A percentile compares a stretch with the other conserved stretches of the same genome.
phyloP scores from a whole-genome alignment of 108 stramenopile species.

The Nannochloropsis salina region DNA sequence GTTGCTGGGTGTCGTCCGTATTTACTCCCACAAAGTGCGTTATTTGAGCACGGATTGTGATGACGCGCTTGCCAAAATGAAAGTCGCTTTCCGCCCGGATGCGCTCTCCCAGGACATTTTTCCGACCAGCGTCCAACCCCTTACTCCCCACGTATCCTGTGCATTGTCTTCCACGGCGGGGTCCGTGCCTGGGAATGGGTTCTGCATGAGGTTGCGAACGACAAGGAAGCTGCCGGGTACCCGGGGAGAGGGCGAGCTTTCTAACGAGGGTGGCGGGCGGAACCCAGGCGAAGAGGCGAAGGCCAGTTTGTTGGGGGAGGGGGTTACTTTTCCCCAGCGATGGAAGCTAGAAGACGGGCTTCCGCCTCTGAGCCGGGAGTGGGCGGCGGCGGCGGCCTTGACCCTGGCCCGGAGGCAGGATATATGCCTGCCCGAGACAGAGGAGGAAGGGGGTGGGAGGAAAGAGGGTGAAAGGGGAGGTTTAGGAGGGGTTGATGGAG shows the following conservation, averaged over 20 bases:
- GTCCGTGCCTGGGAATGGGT: background rate
- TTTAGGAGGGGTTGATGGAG: background rate
- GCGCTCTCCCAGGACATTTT: background rate
- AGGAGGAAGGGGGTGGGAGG: background rate
- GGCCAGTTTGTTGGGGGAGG: background rate
- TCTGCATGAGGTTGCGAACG: background rate
- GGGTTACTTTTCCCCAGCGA: background rate
- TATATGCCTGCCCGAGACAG: background rate
- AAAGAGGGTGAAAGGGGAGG: background rate
- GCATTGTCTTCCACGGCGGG: background rate
- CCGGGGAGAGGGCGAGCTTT: background rate
- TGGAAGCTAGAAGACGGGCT: background rate
- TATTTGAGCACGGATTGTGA: slow-evolving; percentile 11
- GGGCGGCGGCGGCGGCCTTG: background rate
- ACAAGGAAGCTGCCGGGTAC: background rate
- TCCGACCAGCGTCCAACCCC: background rate
- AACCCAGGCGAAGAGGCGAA: too few relatives aligned
- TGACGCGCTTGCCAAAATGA: background rate
- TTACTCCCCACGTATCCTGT: background rate
- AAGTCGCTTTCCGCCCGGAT: slow-evolving; percentile 14
- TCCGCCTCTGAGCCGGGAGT: background rate
- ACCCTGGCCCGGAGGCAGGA: slow-evolving; percentile 12
- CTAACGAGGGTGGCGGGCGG: background rate
- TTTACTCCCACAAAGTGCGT: slow-evolving; percentile 5
- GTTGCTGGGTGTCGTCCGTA: background rate